Conservation (phyloP, 148 eudicot genomes). For the Camellia sinensis region DNA sequence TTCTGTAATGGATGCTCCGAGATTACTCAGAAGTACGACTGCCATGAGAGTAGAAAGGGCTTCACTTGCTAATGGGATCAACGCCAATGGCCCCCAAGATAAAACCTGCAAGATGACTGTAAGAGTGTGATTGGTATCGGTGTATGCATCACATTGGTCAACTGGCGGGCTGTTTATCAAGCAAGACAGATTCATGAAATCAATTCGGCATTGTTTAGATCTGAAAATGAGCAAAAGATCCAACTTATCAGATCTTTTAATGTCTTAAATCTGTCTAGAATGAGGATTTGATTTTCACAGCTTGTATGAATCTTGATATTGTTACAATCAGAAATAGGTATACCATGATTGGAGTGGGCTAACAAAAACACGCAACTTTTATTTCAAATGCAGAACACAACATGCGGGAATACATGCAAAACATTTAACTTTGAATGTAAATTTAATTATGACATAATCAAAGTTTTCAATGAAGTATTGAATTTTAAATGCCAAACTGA, state of each 20-base stretch:
- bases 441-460: neutral
- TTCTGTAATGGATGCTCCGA: conserved; percentile 89
- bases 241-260: no score
- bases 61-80: conserved; percentile 58
- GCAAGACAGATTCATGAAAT: neutral
- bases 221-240: neutral
- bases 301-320: neutral
- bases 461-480: neutral
- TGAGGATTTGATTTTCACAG: neutral
- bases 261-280: neutral
- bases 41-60: conserved; percentile 65
- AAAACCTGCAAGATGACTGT: conserved; percentile 80
- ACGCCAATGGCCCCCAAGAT: conserved; percentile 80
- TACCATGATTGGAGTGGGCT: neutral
- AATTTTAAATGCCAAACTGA: neutral
- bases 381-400: no score
- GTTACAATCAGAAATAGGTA: neutral
- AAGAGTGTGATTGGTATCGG: conserved; percentile 21
- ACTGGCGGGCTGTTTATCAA: neutral
- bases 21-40: conserved; percentile 74
- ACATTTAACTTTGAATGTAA: neutral
- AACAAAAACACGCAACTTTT: no score
- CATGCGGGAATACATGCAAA: no score
- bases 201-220: neutral
- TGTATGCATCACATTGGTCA: neutral